phyloP scores from a whole-genome alignment of 768 basidiomycete species.

The Cystobasidium onofrii region DNA sequence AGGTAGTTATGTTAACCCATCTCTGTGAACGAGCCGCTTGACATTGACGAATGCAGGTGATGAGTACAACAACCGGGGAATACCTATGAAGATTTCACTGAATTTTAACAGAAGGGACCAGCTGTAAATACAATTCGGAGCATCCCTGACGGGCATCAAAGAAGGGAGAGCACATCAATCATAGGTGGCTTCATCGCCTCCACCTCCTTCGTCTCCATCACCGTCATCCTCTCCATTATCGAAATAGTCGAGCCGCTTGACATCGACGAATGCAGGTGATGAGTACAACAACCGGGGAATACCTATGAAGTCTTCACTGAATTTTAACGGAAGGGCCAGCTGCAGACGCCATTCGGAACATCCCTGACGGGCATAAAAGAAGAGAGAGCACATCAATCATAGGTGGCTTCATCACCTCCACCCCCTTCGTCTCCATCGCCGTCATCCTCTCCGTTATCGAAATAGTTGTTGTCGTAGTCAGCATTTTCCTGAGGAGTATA shows the following conservation, averaged over 20 bases:
- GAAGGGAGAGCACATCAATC: not conserved
- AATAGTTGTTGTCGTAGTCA: constrained; percentile 32
- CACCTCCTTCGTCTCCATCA: constrained; percentile 10
- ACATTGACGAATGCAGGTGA: too few relatives aligned
- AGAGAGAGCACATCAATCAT: not conserved
- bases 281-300: not conserved
- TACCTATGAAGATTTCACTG: not conserved
- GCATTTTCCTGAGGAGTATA: constrained; percentile 7
- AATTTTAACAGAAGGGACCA: too few relatives aligned
- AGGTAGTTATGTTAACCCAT: too few relatives aligned
- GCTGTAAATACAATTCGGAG: too few relatives aligned
- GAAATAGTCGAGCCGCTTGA: constrained; percentile 31
- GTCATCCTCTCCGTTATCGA: constrained; percentile 25
- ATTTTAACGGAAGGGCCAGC: too few relatives aligned
- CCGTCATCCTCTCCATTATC: constrained; percentile 21
- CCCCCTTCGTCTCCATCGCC: constrained; percentile 5
- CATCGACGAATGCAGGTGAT: too few relatives aligned
- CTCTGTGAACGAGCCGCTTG: too few relatives aligned
- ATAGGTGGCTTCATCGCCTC: constrained; percentile 3
- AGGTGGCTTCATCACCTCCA: constrained; percentile 5
- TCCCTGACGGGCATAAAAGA: too few relatives aligned
- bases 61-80: not conserved
- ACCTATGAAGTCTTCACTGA: not conserved
- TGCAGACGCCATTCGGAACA: too few relatives aligned
- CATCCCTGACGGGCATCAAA: too few relatives aligned